Base-by-base conservation (phyloP, 768 basidiomycete genomes). In the Crassisporium funariophilum region DNA sequence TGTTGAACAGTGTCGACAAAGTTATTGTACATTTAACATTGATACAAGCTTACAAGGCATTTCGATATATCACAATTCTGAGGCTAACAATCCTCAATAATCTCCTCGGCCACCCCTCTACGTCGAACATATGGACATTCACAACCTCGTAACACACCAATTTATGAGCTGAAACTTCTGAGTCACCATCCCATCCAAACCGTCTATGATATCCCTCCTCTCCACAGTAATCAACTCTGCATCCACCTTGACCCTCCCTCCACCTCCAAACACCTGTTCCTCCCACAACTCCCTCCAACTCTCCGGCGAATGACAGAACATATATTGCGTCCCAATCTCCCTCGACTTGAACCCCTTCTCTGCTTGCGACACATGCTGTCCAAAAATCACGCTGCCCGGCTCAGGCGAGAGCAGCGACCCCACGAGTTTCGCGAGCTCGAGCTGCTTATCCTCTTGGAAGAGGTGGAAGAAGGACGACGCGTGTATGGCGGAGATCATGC, bases 401-500 rank as follows among this genome's bases (percentile, higher is more conserved):
- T 50, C 21, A 0, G 65, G 61, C 3, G 64, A 66, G 21, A 69
- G 64, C 4, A 70, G 46, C 0, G 59, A 52, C 5, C 59, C 63
- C 3, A 68, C 46, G 2, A 48, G 58, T 21, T 47, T 58, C 6
- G 65, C 69, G 4, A 66, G 47, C 27, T 62, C 33, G 4, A 58
- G 43, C 35, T 69, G 67, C 9, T 56, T 33, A 3, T 59, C 54
- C 46, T 69, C 62, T 13, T 54, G 47, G 45, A 71, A 71, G 6
- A 69, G 52, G 35, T 71, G 65, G 48, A 71, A 69, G 23, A 71
- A 55, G 1, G 61, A 54, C 4, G 65, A 65, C 3, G 57, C 52
- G 41, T 66, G 66, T 38, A 84, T 77, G 9, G 65, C 76, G 11
- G 77, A 68, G 31, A 79, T 62, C 11, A 69, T 69, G 2, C 77